Base-by-base conservation (phyloP, 257 asterid genomes). In the Nicotiana benthamiana region DNA sequence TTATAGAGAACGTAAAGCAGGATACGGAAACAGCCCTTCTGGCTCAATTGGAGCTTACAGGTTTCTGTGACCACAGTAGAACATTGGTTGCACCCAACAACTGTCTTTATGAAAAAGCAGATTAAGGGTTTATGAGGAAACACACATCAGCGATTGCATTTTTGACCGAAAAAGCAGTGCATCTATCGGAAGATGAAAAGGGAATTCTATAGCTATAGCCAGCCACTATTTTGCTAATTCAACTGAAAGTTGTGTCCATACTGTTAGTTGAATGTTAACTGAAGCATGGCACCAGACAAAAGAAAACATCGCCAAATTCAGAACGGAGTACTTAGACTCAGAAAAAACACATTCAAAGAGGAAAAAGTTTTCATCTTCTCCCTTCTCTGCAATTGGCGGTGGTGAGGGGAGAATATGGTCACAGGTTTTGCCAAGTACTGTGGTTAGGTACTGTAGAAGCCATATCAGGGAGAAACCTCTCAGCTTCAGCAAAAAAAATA, bases 141-240 rank as follows among this genome's bases (percentile, higher is more conserved):
- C 60, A 72, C 36, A 46, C 59, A 22, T 72, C 32, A 26, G 59
- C 12, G 77, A 68, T 40, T 13, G 20, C 17, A 51, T 4, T 51
- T 51, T 12, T 51, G 0, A 51, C 5, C 5, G 5, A 51, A 51
- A 51, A 51, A 51, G 15, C 54, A 51, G 15, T 51, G 54, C 17
- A 51, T 51, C 15, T 13, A 51, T 3, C 17, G 17, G 5, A 51
- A 12, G 17, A 51, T 13, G 17, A 13, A 12, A 51, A 51, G 54
- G 17, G 54, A 13, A 51, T 51, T 51, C 15, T 51, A 51, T 11
- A 48, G 53, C 53, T 48, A 48, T 48, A 51, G 16, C 36, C 36
- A 72, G 77, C 36, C 59, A 72, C 77, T 13, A 72, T 43, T 72
- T 72, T 72, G 59, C 77, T 72, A 22, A 20, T 72, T 43, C 77